Evolutionary conservation across 495 filamentous ascomycete species (phyloP), one percentile per base, ranked within the genome.

Genomic region (Sporormia fimetaria): DNA sequence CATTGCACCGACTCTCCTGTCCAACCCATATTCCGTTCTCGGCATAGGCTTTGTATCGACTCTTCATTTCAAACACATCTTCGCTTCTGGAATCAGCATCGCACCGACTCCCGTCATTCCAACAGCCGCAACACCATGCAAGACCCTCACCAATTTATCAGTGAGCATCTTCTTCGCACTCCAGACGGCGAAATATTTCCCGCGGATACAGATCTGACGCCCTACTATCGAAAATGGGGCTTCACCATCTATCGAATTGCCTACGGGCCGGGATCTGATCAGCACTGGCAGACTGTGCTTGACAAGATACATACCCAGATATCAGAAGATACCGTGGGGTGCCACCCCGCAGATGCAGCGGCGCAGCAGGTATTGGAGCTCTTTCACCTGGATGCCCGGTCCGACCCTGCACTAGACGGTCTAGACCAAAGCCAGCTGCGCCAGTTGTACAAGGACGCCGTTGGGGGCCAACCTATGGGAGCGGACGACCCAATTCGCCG

Each of bases 181-280:
- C 12, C 29, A 6, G 29, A 32, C 6, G 29, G 29, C 29, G 5
- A 14, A 32, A 15, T 32, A 14, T 7, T 32, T 32, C 6, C 6
- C 6, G 6, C 5, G 5, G 29, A 32, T 15, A 14, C 6, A 14
- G 29, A 32, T 14, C 10, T 32, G 6, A 7, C 12, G 29, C 29
- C 29, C 6, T 32, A 32, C 29, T 32, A 32, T 32, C 6, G 29
- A 6, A 7, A 6, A 6, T 32, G 29, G 29, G 29, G 29, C 6
- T 32, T 32, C 29, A 32, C 29, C 29, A 14, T 32, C 29, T 32
- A 32, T 14, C 29, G 29, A 6, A 32, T 15, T 14, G 29, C 29
- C 17, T 32, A 32, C 12, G 29, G 29, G 5, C 29, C 29, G 6
- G 6, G 5, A 7, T 32, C 29, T 14, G 29, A 32, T 14, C 6